phyloP scores from a whole-genome alignment of 768 basidiomycete genomes.

The Boletus edulis region DNA sequence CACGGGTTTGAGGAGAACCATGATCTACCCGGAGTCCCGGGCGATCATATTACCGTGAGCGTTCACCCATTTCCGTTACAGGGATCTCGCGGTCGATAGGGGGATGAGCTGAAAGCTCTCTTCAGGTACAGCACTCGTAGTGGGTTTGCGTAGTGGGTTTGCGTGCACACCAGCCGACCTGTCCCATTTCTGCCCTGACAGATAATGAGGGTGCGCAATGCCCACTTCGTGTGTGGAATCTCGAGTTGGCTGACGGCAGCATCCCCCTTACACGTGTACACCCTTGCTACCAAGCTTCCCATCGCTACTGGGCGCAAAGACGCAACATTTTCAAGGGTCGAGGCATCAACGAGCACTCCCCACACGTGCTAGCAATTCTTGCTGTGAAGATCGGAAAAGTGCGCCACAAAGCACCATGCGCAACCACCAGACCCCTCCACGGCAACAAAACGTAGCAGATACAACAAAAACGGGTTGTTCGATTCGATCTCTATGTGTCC shows the following conservation, averaged over 20 bases:
- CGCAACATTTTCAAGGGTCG: no score
- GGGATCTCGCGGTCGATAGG: background rate
- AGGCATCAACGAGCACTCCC: background rate
- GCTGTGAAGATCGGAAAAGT: background rate
- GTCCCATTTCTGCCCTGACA: background rate
- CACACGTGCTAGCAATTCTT: background rate
- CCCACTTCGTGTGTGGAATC: constrained; percentile 1
- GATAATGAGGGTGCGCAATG: background rate
- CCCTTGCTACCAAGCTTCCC: background rate
- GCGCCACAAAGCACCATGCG: background rate
- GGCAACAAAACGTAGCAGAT: background rate
- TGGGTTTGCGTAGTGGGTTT: background rate
- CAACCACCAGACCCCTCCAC: background rate
- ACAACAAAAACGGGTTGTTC: background rate
- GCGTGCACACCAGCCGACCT: background rate
- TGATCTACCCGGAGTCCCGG: background rate
- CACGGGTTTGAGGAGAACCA: background rate
- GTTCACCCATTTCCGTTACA: background rate
- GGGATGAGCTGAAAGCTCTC: constrained; percentile 4
- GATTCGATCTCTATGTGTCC: constrained; percentile 12
- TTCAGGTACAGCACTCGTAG: constrained; percentile 7
- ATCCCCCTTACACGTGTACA: background rate
- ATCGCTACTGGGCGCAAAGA: background rate
- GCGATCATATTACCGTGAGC: background rate
- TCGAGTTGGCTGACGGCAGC: constrained; percentile 10